These are phyloP conservation scores for Cutaneotrichosporon sp. DNA, from an alignment of 1,284 basidiomycete species.

Conservation along the genomic window DNA sequence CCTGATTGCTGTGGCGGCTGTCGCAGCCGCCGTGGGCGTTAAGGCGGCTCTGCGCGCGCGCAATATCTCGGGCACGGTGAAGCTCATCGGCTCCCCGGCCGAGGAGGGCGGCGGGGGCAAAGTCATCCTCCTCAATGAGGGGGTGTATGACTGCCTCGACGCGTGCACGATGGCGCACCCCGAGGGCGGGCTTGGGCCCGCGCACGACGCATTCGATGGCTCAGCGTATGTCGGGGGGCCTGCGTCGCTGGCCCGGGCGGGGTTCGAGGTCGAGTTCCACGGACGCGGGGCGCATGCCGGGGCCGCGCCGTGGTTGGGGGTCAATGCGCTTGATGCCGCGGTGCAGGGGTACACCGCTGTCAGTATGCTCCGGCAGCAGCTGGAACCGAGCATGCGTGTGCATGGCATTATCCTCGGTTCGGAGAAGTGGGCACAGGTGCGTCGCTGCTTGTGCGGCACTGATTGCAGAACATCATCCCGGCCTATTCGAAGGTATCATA, in stretches of 20 bases:
- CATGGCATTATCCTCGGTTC: slow-evolving; percentile 47
- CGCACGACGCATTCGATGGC: slow-evolving; percentile 14
- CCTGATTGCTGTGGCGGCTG: slow-evolving; percentile 46
- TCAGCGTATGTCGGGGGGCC: slow-evolving; percentile 21
- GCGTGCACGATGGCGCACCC: slow-evolving; percentile 32
- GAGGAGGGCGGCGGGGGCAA: slow-evolving; percentile 82
- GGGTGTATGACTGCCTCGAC: slow-evolving; percentile 61
- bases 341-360: slow-evolving; percentile 48
- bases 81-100: slow-evolving; percentile 51
- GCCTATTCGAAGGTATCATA: slow-evolving; percentile 33
- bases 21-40: slow-evolving; percentile 41
- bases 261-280: slow-evolving; percentile 27
- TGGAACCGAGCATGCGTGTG: slow-evolving; percentile 40
- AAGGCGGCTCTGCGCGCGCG: slow-evolving; percentile 36
- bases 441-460: background rate
- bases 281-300: slow-evolving; percentile 34
- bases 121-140: slow-evolving; percentile 62
- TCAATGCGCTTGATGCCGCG: slow-evolving; percentile 53
- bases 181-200: slow-evolving; percentile 16
- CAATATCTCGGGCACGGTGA: slow-evolving; percentile 37
- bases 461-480: slow-evolving; percentile 36
- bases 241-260: slow-evolving; percentile 25
- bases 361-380: slow-evolving; percentile 50
- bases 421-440: slow-evolving; percentile 31
- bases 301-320: slow-evolving; percentile 48